Evolutionary conservation across 352 stramenopile genomes (phyloP).

Genomic region (Globisporangium cylindrosporum): DNA sequence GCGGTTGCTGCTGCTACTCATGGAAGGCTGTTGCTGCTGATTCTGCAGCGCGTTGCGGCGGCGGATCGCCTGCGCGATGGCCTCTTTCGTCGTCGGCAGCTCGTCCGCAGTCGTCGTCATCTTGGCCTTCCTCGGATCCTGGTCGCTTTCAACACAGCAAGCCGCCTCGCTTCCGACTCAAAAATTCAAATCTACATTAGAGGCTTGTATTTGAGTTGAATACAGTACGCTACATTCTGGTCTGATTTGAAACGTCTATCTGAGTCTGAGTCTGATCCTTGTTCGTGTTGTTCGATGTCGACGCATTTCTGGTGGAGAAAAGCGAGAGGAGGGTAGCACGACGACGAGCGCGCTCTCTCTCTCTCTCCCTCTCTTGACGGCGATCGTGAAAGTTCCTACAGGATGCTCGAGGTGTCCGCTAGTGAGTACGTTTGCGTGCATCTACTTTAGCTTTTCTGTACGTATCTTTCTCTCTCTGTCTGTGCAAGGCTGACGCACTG

Average conservation of each 20-base stretch:
- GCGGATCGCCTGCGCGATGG: constrained; percentile 19
- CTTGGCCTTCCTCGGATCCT: not conserved
- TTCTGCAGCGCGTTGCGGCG: constrained; percentile 15
- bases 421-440: not conserved
- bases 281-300: too few species aligned
- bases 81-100: constrained; percentile 15
- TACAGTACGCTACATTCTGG: not conserved
- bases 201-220: not conserved
- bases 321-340: not conserved
- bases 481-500: not conserved
- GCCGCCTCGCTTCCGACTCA: not conserved
- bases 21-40: not conserved
- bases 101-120: constrained; percentile 1
- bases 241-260: not conserved
- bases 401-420: not conserved
- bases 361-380: not conserved
- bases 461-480: not conserved
- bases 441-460: not conserved
- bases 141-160: not conserved
- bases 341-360: not conserved
- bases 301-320: not conserved
- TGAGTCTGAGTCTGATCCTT: too few species aligned
- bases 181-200: not conserved
- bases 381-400: not conserved
- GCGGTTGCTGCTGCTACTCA: not conserved